These are phyloP conservation scores for Ricinus communis DNA, from an alignment of 345 rosid species.

Conservation along the genomic window DNA sequence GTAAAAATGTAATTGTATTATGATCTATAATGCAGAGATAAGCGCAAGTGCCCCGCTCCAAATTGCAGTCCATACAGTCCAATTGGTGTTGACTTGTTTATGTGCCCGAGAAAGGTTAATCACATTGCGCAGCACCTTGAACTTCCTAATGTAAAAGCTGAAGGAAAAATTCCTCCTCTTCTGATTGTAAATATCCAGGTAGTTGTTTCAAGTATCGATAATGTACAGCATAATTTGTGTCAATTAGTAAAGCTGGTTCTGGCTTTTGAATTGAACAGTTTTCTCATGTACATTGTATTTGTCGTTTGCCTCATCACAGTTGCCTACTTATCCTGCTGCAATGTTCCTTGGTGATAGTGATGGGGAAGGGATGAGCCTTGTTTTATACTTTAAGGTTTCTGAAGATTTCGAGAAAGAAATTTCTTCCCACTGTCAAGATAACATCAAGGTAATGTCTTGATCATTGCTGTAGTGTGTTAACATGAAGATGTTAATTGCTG, in stretches of 20 bases:
- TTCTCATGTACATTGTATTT: slow-evolving; percentile 9
- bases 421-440: slow-evolving; percentile 63
- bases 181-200: slow-evolving; percentile 95
- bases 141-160: slow-evolving; percentile 66
- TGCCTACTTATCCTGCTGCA: slow-evolving; percentile 90
- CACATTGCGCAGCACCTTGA: slow-evolving; percentile 90
- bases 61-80: slow-evolving; percentile 61
- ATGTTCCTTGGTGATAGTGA: slow-evolving; percentile 84
- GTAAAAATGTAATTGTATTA: slow-evolving; percentile 7
- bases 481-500: too few species aligned
- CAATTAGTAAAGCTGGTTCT: neutral
- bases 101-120: slow-evolving; percentile 74
- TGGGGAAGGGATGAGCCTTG: slow-evolving; percentile 97
- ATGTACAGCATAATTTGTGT: neutral
- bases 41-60: slow-evolving; percentile 70
- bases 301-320: slow-evolving; percentile 39
- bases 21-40: slow-evolving; percentile 58
- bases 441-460: slow-evolving; percentile 61
- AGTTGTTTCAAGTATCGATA: neutral
- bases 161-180: slow-evolving; percentile 70
- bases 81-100: slow-evolving; percentile 75
- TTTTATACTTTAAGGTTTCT: slow-evolving; percentile 67
- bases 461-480: too few species aligned
- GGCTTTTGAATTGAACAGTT: neutral
- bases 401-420: slow-evolving; percentile 62